phyloP scores from a whole-genome alignment of 129 eudicot genomes.

The Escallonia herrerae region DNA sequence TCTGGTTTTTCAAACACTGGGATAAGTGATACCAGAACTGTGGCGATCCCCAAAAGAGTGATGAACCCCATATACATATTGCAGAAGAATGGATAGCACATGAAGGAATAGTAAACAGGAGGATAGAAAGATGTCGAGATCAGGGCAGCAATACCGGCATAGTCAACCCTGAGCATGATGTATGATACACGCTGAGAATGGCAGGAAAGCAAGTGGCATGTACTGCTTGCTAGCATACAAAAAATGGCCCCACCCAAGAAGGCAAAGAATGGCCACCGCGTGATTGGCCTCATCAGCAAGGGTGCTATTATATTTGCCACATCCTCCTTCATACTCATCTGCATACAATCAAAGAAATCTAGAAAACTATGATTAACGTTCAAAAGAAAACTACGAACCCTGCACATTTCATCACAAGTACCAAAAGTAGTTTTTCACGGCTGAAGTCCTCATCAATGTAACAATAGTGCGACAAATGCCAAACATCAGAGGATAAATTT shows the following conservation, averaged over 20 bases:
- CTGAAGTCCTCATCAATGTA: too few relatives aligned
- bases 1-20: slow-evolving; percentile 84
- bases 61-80: slow-evolving; percentile 81
- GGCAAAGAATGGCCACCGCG: slow-evolving; percentile 94
- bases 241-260: slow-evolving; percentile 98
- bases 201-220: slow-evolving; percentile 86
- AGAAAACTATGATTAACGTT: too few relatives aligned
- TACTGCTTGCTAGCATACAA: slow-evolving; percentile 82
- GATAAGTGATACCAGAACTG: slow-evolving; percentile 63
- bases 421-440: too few relatives aligned
- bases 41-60: slow-evolving; percentile 60
- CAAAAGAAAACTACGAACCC: too few relatives aligned
- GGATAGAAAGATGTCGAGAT: slow-evolving; percentile 97
- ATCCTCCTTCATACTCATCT: slow-evolving; percentile 75
- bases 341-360: slow-evolving; percentile 10
- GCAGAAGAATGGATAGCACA: slow-evolving; percentile 97
- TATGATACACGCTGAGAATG: slow-evolving; percentile 77
- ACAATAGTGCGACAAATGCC: too few relatives aligned
- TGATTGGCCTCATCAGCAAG: slow-evolving; percentile 54
- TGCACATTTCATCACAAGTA: too few relatives aligned
- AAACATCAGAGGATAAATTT: too few relatives aligned
- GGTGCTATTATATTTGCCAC: slow-evolving; percentile 78
- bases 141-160: slow-evolving; percentile 94
- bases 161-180: slow-evolving; percentile 92
- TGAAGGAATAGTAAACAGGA: slow-evolving; percentile 92